phyloP scores from a whole-genome alignment of 352 stramenopile species.

The Phytophthora tubulina region DNA sequence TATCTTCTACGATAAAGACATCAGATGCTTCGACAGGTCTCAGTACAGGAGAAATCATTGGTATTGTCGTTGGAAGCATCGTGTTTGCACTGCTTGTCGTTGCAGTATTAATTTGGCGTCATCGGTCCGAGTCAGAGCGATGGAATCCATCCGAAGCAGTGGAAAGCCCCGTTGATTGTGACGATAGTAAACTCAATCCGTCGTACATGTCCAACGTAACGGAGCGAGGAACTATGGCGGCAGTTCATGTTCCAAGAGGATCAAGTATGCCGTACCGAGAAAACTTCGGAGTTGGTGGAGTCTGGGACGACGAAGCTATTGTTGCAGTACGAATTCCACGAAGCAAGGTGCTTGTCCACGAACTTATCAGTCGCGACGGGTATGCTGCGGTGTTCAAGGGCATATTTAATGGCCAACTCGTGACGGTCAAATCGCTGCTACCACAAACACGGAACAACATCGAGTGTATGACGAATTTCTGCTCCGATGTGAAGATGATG shows the following conservation, averaged over 20 bases:
- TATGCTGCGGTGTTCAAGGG: constrained; percentile 51
- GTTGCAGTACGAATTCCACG: constrained; percentile 38
- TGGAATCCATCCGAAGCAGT: background rate
- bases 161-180: constrained; percentile 11
- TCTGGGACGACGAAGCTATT: constrained; percentile 43
- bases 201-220: constrained; percentile 15
- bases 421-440: constrained; percentile 44
- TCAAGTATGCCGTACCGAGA: constrained; percentile 10
- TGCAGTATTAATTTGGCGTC: constrained; percentile 12
- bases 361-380: constrained; percentile 40
- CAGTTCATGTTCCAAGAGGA: constrained; percentile 10
- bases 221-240: constrained; percentile 15
- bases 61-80: constrained; percentile 9
- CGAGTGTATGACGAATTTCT: constrained; percentile 23
- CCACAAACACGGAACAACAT: constrained; percentile 25
- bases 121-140: background rate
- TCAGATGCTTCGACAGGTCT: constrained; percentile 13
- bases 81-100: constrained; percentile 11
- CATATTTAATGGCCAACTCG: constrained; percentile 33
- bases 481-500: constrained; percentile 27
- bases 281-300: background rate
- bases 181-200: constrained; percentile 19
- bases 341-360: constrained; percentile 40
- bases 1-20: constrained; percentile 1
- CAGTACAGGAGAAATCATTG: constrained; percentile 9